Evolutionary conservation across 2,329 filamentous ascomycete species (phyloP), one percentile per base, ranked within the genome.

Genomic region (Atkinsonella hypoxylon): DNA sequence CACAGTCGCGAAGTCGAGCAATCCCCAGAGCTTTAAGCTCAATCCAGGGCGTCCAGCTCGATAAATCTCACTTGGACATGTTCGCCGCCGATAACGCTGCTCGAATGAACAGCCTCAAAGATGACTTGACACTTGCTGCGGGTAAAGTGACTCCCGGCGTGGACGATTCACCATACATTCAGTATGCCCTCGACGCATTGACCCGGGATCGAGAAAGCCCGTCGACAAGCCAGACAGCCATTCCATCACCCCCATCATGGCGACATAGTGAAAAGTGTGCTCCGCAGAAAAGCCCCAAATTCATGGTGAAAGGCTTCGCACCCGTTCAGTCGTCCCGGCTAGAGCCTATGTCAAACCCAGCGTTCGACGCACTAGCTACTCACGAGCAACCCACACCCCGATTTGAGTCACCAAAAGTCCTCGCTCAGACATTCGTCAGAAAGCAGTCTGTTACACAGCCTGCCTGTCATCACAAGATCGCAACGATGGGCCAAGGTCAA

Each of bases 141-240:
- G 70, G 73, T 52, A 72, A 72, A 40, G 73, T 81, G 50, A 91
- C 87, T 0, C 89, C 89, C 0, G 87, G 84, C 10, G 73, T 89
- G 39, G 89, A 95, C 61, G 86, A 95, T 61, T 85, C 82, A 9
- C 89, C 89, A 0, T 95, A 90, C 65, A 87, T 96, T 55, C 85
- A 85, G 56, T 94, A 93, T 64, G 90, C 91, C 40, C 81, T 97
- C 55, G 87, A 95, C 56, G 88, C 91, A 55, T 72, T 97, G 58
- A 94, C 89, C 6, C 76, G 85, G 45, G 80, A 86, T 59, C 83
- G 83, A 51, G 81, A 87, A 53, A 74, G 81, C 6, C 68, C 72
- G 51, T 74, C 76, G 10, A 71, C 75, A 50, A 70, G 73, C 50
- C 69, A 77, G 57, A 9, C 26, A 17, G 30, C 18, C n/a, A 74